Percentiles rank a stretch among this genome's conserved stretches.
Conservation (phyloP, 352 stramenopile genomes). For the Phytophthora sansomeana region DNA sequence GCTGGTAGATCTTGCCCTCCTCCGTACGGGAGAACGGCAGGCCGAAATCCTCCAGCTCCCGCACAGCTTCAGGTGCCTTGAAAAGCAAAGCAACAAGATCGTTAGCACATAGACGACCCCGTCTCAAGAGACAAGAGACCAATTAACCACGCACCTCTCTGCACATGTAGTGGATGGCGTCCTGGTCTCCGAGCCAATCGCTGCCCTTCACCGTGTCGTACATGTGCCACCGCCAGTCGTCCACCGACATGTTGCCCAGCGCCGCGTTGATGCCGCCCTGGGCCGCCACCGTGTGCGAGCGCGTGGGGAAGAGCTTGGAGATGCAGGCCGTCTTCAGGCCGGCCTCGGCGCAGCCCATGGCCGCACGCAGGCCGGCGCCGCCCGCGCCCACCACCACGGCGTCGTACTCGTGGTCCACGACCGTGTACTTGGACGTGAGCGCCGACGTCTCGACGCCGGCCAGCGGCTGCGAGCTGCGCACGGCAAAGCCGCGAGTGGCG, state of each 20-base stretch:
- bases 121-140: slow-evolving; percentile 23
- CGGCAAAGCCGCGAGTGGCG: slow-evolving; percentile 30
- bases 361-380: slow-evolving; percentile 92
- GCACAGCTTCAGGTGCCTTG: slow-evolving; percentile 71
- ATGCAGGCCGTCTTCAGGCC: slow-evolving; percentile 98
- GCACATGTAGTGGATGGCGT: slow-evolving; percentile 99
- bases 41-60: slow-evolving; percentile 97
- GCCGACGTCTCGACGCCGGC: slow-evolving; percentile 36
- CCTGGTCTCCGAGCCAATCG: slow-evolving; percentile 98
- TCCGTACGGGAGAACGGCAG: slow-evolving; percentile 97
- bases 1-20: slow-evolving; percentile 97
- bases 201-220: slow-evolving; percentile 98
- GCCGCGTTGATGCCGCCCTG: slow-evolving; percentile 98
- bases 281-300: slow-evolving; percentile 96
- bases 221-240: slow-evolving; percentile 98
- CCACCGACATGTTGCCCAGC: slow-evolving; percentile 96
- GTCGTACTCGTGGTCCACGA: slow-evolving; percentile 97
- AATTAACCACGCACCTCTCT: slow-evolving; percentile 61
- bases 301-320: slow-evolving; percentile 98
- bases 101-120: slow-evolving; percentile 47
- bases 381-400: slow-evolving; percentile 96
- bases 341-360: slow-evolving; percentile 93
- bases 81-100: neutral
- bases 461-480: slow-evolving; percentile 37
- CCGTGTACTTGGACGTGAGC: slow-evolving; percentile 67